A percentile compares a stretch with the other conserved stretches of the same genome.
phyloP scores from a whole-genome alignment of 1,139 yeast species.

The Candida frijolesensis region DNA sequence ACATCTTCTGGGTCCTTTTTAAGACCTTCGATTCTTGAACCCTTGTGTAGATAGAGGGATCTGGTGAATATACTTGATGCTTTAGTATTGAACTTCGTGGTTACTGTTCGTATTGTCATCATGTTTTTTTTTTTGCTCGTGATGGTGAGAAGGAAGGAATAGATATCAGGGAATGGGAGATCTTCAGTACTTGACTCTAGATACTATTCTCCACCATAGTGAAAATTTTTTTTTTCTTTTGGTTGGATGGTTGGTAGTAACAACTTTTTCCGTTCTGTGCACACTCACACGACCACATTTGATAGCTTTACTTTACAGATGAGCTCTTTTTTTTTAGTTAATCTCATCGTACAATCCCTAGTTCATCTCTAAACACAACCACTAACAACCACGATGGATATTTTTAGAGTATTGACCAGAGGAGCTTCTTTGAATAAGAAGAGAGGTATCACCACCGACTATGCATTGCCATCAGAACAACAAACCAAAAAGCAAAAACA shows the following conservation, averaged over 20 bases:
- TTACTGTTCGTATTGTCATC: slow-evolving; percentile 21
- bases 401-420: slow-evolving; percentile 78
- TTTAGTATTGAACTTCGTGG: not conserved
- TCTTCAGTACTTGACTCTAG: no score
- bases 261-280: not conserved
- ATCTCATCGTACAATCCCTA: slow-evolving; percentile 8
- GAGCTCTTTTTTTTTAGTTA: not conserved
- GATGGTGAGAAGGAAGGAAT: no score
- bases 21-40: slow-evolving; percentile 70
- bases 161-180: no score
- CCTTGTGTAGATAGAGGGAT: slow-evolving; percentile 48
- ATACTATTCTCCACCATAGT: not conserved
- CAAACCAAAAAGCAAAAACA: slow-evolving; percentile 24
- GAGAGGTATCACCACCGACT: slow-evolving; percentile 46
- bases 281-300: not conserved
- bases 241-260: slow-evolving; percentile 2
- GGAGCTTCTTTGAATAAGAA: slow-evolving; percentile 78
- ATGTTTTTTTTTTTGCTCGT: not conserved
- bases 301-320: not conserved
- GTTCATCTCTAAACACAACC: not conserved
- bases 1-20: slow-evolving; percentile 71
- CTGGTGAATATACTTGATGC: slow-evolving; percentile 15
- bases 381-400: slow-evolving; percentile 65
- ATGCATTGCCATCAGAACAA: slow-evolving; percentile 36
- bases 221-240: slow-evolving; percentile 4